phyloP scores from a whole-genome alignment of 176 grass and related monocot genomes.

The Lolium rigidum region DNA sequence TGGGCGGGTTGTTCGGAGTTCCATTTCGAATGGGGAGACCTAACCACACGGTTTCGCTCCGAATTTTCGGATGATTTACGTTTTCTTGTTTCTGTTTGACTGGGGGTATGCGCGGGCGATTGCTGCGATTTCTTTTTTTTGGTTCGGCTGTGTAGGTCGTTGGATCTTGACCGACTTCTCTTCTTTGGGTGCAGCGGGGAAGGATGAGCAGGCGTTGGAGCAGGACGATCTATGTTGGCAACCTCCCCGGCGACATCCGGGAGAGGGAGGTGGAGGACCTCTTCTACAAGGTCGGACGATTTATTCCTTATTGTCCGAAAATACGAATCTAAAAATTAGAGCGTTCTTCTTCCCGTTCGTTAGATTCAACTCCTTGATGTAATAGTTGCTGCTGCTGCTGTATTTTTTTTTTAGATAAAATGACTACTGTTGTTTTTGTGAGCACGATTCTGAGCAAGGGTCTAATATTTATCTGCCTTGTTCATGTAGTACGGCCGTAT shows the following conservation, averaged over 20 bases:
- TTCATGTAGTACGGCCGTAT: conserved; percentile 80
- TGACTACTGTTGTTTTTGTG: too few species aligned
- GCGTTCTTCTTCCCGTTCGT: background rate
- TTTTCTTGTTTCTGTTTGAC: background rate
- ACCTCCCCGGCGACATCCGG: conserved; percentile 91
- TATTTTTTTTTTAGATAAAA: too few species aligned
- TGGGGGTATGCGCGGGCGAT: background rate
- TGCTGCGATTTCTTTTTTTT: background rate
- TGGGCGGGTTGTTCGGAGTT: background rate
- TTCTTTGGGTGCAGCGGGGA: conserved; percentile 19
- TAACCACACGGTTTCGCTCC: background rate
- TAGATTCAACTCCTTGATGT: background rate
- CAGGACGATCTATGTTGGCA: conserved; percentile 91
- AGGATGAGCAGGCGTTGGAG: conserved; percentile 89
- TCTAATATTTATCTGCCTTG: background rate
- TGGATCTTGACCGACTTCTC: background rate
- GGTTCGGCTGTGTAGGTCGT: background rate
- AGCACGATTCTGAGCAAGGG: background rate
- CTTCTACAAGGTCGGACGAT: conserved; percentile 65
- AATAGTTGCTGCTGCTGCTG: background rate
- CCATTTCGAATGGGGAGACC: conserved; percentile 11
- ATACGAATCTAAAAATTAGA: background rate
- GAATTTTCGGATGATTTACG: background rate
- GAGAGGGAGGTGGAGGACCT: conserved; percentile 98
- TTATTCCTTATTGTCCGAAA: background rate